These are phyloP conservation scores for Taxawa tesnikishii DNA, from an alignment of 2,329 filamentous ascomycete species.

Conservation along the genomic window DNA sequence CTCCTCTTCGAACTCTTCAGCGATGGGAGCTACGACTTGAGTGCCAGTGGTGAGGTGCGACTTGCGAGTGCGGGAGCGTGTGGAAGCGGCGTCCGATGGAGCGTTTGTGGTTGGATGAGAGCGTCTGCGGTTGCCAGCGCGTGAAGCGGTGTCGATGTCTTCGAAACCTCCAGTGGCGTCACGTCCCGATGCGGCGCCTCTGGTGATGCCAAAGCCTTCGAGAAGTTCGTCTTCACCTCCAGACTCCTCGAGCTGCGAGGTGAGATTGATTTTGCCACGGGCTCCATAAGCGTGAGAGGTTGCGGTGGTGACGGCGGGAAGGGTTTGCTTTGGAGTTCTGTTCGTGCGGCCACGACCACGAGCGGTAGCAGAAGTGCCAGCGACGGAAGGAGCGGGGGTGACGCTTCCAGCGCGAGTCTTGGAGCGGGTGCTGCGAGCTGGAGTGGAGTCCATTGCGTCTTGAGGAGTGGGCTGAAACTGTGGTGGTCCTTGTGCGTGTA, in stretches of 20 bases:
- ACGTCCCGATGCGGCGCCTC: conserved; percentile 3
- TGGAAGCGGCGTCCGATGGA: too few relatives aligned
- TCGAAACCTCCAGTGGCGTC: too few relatives aligned
- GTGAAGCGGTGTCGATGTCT: too few relatives aligned
- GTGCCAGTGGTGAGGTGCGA: too few relatives aligned
- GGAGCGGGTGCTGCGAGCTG: conserved; percentile 10
- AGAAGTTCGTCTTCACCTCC: conserved; percentile 5
- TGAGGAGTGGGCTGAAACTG: too few relatives aligned
- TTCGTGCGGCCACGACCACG: conserved; percentile 1
- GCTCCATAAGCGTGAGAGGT: conserved; percentile 25
- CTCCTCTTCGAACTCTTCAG: neutral
- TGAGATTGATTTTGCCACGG: conserved; percentile 18
- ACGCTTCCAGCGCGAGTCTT: conserved; percentile 17
- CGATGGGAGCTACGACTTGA: neutral
- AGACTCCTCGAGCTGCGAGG: conserved; percentile 15
- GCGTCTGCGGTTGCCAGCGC: too few relatives aligned
- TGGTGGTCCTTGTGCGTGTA: neutral
- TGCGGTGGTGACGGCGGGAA: conserved; percentile 8
- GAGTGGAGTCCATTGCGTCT: conserved; percentile 13
- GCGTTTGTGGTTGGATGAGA: too few relatives aligned
- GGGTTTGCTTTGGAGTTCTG: conserved; percentile 9
- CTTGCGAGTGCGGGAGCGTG: neutral
- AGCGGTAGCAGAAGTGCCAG: conserved; percentile 8
- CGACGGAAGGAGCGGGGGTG: conserved; percentile 8
- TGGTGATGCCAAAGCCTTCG: conserved; percentile 1